phyloP scores from a whole-genome alignment of 2,329 filamentous ascomycete species.

The Monilinia fructicola region DNA sequence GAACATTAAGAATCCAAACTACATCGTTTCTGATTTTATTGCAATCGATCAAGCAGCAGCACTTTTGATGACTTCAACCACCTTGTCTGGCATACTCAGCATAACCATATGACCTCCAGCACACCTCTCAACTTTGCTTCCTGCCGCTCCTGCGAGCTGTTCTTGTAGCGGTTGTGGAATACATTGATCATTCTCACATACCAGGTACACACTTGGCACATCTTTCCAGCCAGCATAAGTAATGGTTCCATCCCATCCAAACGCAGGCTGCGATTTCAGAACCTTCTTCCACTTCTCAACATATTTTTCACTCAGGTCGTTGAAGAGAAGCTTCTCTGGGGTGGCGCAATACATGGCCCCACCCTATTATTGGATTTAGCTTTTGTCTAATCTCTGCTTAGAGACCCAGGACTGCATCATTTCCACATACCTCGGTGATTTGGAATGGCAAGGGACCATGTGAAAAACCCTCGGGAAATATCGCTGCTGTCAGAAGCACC shows the following conservation, averaged over 20 bases:
- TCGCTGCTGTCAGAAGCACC: neutral
- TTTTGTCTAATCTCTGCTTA: neutral
- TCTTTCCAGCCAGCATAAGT: constrained; percentile 2
- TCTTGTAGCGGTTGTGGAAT: neutral
- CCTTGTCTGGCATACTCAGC: neutral
- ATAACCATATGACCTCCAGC: neutral
- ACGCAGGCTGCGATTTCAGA: neutral
- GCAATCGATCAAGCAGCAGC: neutral
- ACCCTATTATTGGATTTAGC: neutral
- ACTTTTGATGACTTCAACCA: neutral
- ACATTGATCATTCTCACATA: constrained; percentile 12
- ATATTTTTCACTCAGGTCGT: neutral
- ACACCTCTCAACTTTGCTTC: neutral
- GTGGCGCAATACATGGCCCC: neutral
- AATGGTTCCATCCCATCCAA: neutral
- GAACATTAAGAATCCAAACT: no score
- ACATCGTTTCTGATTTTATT: neutral
- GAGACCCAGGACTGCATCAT: neutral
- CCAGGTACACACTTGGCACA: neutral
- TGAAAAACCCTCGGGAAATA: neutral
- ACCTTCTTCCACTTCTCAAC: neutral
- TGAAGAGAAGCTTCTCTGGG: neutral
- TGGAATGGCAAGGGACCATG: neutral
- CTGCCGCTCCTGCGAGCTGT: neutral
- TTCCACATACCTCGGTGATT: neutral